Conservation (phyloP, 2,329 filamentous ascomycete species). For the Lojkania enalia region DNA sequence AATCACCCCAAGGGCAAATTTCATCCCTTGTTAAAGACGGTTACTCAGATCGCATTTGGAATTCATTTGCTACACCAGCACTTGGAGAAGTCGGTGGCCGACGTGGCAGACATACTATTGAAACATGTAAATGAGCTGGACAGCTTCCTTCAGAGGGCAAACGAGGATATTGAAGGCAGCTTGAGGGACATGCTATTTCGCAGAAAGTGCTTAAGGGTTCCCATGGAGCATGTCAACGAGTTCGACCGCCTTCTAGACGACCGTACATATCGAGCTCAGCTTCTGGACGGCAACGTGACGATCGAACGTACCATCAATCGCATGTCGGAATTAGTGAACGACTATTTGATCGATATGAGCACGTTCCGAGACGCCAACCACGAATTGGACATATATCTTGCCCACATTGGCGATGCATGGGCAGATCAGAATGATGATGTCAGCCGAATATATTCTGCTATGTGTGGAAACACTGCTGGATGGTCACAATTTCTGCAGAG, state of each 20-base stretch:
- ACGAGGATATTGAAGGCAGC: slow-evolving; percentile 81
- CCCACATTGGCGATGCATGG: slow-evolving; percentile 63
- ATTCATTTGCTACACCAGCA: slow-evolving; percentile 84
- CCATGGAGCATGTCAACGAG: slow-evolving; percentile 77
- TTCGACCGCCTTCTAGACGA: slow-evolving; percentile 91
- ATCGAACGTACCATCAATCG: slow-evolving; percentile 88
- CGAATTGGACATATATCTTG: slow-evolving; percentile 76
- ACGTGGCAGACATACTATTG: slow-evolving; percentile 87
- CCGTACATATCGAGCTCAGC: slow-evolving; percentile 76
- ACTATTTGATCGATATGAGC: slow-evolving; percentile 75
- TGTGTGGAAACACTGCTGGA: slow-evolving; percentile 89
- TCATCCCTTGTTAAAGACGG: slow-evolving; percentile 86
- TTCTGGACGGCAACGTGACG: slow-evolving; percentile 84
- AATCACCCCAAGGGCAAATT: slow-evolving; percentile 74
- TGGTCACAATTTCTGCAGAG: slow-evolving; percentile 82
- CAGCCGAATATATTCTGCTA: slow-evolving; percentile 78
- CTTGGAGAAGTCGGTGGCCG: slow-evolving; percentile 83
- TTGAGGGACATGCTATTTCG: slow-evolving; percentile 71
- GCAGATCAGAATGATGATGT: slow-evolving; percentile 64
- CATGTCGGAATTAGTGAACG: slow-evolving; percentile 74
- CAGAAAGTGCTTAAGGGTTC: slow-evolving; percentile 77
- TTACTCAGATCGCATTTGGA: slow-evolving; percentile 91
- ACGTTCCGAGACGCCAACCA: slow-evolving; percentile 76
- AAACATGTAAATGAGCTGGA: slow-evolving; percentile 93
- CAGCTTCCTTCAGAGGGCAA: slow-evolving; percentile 81